phyloP scores from a whole-genome alignment of 2,329 filamentous ascomycete species.

The Ophiostoma sp. region DNA sequence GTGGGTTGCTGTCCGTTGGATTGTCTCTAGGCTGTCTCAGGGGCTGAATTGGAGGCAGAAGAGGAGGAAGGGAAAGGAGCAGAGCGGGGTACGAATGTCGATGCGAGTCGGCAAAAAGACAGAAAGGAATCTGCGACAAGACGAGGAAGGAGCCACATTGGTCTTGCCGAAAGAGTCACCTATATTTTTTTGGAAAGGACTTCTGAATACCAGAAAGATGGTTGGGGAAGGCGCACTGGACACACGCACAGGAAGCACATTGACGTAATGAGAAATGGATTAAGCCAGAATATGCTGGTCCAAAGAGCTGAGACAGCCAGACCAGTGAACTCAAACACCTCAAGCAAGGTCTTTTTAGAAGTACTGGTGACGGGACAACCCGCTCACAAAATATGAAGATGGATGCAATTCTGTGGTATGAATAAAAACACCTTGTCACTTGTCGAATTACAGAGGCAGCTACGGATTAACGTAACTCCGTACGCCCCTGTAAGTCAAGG shows the following conservation, averaged over 20 bases:
- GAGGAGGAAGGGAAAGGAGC: neutral
- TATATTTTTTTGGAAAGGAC: neutral
- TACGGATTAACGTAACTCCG: too few species aligned
- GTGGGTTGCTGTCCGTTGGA: neutral
- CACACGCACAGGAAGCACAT: neutral
- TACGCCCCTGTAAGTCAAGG: too few species aligned
- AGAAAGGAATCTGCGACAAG: neutral
- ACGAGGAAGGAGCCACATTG: neutral
- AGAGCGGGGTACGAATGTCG: neutral
- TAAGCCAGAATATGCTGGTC: neutral
- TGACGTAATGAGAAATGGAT: neutral
- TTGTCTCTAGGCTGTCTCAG: neutral
- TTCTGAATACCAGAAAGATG: constrained; percentile 3
- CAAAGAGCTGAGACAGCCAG: too few species aligned
- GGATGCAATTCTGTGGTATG: too few species aligned
- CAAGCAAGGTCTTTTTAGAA: neutral
- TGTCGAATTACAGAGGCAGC: too few species aligned
- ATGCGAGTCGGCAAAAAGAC: neutral
- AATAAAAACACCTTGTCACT: too few species aligned
- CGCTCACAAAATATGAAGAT: neutral
- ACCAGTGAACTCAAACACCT: neutral
- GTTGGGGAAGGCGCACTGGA: constrained; percentile 1
- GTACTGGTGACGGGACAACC: neutral
- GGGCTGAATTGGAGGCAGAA: constrained; percentile 3
- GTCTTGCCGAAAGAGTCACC: neutral